Percentiles rank a stretch among this genome's conserved stretches.
Evolutionary conservation across 352 stramenopile species (phyloP).

Genomic region (Globisporangium cystogenes): DNA sequence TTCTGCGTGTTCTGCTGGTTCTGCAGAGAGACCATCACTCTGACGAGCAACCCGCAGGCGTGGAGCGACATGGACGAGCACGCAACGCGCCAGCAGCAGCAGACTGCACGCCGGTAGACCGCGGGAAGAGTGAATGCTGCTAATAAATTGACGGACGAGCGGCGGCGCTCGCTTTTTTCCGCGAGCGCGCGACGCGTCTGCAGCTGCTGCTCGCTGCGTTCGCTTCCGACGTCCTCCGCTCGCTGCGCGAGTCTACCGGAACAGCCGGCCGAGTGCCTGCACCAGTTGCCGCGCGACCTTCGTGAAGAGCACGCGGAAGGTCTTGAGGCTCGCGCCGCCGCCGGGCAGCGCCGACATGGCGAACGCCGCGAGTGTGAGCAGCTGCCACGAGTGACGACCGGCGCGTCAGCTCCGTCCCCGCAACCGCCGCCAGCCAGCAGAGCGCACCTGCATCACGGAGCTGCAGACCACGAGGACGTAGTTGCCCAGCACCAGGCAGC

Average conservation of each 20-base stretch:
- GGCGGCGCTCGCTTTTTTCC: background rate
- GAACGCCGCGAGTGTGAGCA: constrained; percentile 54
- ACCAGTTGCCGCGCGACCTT: constrained; percentile 62
- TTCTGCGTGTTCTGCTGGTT: too few species aligned
- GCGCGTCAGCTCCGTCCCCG: too few species aligned
- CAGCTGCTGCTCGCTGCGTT: background rate
- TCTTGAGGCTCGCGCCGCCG: constrained; percentile 57
- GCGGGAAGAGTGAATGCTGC: background rate
- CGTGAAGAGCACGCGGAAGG: constrained; percentile 57
- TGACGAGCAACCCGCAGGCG: constrained; percentile 20
- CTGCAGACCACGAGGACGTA: constrained; percentile 82
- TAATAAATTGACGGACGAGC: background rate
- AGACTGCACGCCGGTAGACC: constrained; percentile 4
- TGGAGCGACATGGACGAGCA: constrained; percentile 66
- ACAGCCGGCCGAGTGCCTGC: constrained; percentile 46
- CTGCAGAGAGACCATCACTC: too few species aligned
- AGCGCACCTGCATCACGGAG: constrained; percentile 40
- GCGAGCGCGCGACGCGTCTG: background rate
- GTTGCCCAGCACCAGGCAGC: constrained; percentile 75
- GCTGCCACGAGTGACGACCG: constrained; percentile 18
- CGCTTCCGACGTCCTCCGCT: background rate
- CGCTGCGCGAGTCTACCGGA: constrained; percentile 26
- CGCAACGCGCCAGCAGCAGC: constrained; percentile 12
- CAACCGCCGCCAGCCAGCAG: too few species aligned
- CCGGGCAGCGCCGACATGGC: constrained; percentile 56